phyloP scores from a whole-genome alignment of 108 stramenopile genomes.

The Skeletonema potamos region DNA sequence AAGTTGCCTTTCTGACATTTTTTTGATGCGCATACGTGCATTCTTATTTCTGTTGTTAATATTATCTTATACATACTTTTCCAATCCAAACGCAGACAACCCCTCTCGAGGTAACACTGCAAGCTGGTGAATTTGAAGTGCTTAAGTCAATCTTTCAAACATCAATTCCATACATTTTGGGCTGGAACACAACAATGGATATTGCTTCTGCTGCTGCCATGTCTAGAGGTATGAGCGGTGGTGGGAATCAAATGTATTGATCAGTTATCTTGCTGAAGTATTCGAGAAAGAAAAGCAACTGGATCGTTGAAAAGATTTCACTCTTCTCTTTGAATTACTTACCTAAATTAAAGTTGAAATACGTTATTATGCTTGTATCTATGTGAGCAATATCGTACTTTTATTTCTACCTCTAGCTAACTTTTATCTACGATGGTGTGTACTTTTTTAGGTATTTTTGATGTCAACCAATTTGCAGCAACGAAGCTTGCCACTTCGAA shows the following conservation, averaged over 20 bases:
- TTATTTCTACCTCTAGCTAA: too few species aligned
- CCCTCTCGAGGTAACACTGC: conserved; percentile 47
- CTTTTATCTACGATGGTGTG: too few species aligned
- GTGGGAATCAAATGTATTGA: conserved; percentile 3
- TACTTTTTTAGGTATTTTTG: too few species aligned
- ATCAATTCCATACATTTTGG: conserved; percentile 52
- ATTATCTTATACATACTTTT: not conserved
- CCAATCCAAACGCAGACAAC: conserved; percentile 14
- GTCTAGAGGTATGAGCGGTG: conserved; percentile 12
- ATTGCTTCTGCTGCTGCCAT: conserved; percentile 37
- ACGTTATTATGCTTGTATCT: too few species aligned
- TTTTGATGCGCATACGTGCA: not conserved
- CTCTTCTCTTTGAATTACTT: too few species aligned
- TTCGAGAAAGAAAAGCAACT: not conserved
- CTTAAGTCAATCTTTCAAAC: conserved; percentile 46
- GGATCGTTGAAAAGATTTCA: too few species aligned
- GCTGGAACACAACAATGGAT: conserved; percentile 63
- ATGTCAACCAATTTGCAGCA: too few species aligned
- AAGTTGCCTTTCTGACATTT: conserved; percentile 8
- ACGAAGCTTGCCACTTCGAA: too few species aligned
- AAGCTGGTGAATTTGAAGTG: conserved; percentile 64
- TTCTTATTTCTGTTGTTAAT: not conserved
- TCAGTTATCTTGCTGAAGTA: not conserved
- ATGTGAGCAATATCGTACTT: too few species aligned
- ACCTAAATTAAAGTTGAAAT: too few species aligned